phyloP scores from a whole-genome alignment of 768 basidiomycete species.

The Rhizopogon salebrosus region DNA sequence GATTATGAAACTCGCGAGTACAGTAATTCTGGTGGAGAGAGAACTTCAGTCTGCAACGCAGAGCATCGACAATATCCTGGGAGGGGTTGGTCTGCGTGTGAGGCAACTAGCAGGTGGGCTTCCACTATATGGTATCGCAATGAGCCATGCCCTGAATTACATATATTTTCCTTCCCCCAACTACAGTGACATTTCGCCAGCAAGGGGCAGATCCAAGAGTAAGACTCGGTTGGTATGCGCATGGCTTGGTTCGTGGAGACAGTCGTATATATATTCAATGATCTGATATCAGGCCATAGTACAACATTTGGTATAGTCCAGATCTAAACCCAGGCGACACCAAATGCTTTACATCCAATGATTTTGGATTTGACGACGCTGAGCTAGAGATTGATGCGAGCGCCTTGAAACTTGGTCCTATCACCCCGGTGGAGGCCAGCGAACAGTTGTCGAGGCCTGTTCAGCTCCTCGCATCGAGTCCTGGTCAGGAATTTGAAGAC shows the following conservation, averaged over 20 bases:
- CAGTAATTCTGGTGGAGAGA: constrained; percentile 19
- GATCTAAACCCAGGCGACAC: not conserved
- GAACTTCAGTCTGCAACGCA: constrained; percentile 11
- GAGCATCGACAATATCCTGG: not conserved
- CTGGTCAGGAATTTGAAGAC: not conserved
- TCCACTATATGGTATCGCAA: no score
- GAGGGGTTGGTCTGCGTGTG: not conserved
- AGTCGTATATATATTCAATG: not conserved
- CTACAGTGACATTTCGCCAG: not conserved
- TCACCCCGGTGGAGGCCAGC: no score
- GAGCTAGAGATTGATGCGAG: not conserved
- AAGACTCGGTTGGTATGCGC: not conserved
- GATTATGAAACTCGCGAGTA: constrained; percentile 24
- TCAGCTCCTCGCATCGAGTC: not conserved
- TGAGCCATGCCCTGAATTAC: no score
- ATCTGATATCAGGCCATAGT: not conserved
- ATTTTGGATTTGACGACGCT: not conserved
- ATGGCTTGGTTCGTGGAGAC: not conserved
- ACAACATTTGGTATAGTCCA: not conserved
- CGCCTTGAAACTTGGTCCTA: not conserved
- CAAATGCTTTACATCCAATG: not conserved
- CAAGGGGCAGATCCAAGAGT: not conserved
- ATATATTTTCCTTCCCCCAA: no score
- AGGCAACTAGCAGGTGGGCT: not conserved
- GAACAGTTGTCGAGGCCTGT: not conserved